These are phyloP conservation scores for Talaromyces borbonicus DNA, from an alignment of 495 filamentous ascomycete genomes.

Conservation along the genomic window DNA sequence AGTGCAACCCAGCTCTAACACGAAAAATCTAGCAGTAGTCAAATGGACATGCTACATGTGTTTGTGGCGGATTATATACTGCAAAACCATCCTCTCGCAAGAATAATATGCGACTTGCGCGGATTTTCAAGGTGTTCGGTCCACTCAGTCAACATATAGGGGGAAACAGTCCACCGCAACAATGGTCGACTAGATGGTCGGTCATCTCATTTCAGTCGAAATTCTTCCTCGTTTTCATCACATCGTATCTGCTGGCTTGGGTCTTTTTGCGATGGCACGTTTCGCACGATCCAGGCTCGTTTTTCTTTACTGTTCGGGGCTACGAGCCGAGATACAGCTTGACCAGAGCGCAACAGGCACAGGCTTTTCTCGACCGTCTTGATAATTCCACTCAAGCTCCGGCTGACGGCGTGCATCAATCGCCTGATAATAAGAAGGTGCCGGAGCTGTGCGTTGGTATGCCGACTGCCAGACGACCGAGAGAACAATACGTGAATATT, in stretches of 20 bases:
- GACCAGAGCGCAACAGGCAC: conserved; percentile 14
- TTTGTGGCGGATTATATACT: not conserved
- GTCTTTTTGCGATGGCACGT: not conserved
- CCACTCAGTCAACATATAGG: not conserved
- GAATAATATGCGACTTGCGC: not conserved
- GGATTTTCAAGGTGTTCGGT: not conserved
- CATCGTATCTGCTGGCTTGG: not conserved
- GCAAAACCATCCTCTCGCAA: not conserved
- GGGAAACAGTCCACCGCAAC: not conserved
- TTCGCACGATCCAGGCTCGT: not conserved
- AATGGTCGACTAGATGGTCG: not conserved
- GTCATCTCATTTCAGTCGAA: not conserved
- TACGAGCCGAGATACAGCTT: conserved; percentile 19
- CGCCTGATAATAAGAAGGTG: not conserved
- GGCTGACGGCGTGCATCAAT: not conserved
- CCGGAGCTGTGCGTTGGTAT: conserved; percentile 24
- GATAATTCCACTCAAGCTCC: not conserved
- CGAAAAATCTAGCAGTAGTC: too few species aligned
- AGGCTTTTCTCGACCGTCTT: conserved; percentile 8
- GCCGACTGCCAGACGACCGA: conserved; percentile 24
- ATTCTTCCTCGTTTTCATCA: not conserved
- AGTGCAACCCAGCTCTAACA: too few species aligned
- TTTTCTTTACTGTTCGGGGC: conserved; percentile 8
- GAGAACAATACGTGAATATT: conserved; percentile 34
- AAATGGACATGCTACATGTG: not conserved